A percentile compares a stretch with the other conserved stretches of the same genome.
Evolutionary conservation across 2,329 filamentous ascomycete genomes (phyloP).

Genomic region (Verticillium longisporum): DNA sequence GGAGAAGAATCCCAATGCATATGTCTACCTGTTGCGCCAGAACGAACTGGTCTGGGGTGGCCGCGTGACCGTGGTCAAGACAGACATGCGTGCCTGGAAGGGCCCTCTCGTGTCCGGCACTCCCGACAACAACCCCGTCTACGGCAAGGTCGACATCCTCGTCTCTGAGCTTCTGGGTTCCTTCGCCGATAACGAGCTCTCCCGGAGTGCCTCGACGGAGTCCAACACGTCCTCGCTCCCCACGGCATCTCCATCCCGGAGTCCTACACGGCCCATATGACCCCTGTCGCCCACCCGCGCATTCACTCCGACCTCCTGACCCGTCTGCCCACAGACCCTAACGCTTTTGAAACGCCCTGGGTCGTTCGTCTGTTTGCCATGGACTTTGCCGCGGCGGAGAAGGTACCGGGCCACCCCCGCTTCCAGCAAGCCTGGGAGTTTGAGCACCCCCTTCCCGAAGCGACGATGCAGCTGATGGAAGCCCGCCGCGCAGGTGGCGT

Average conservation of each 20-base stretch:
- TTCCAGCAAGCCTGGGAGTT: slow-evolving; percentile 80
- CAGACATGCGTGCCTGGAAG: slow-evolving; percentile 95
- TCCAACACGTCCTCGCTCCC: slow-evolving; percentile 76
- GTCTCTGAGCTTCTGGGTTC: slow-evolving; percentile 92
- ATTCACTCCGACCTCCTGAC: slow-evolving; percentile 73
- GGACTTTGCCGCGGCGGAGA: slow-evolving; percentile 68
- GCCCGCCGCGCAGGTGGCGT: slow-evolving; percentile 57
- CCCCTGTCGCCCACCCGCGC: slow-evolving; percentile 83
- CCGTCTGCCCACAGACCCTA: slow-evolving; percentile 53
- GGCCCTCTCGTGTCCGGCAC: slow-evolving; percentile 56
- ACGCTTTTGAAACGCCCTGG: slow-evolving; percentile 85
- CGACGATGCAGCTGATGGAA: slow-evolving; percentile 47
- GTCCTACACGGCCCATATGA: slow-evolving; percentile 88
- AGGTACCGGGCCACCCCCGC: slow-evolving; percentile 47
- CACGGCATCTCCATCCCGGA: slow-evolving; percentile 90
- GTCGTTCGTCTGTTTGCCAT: slow-evolving; percentile 89
- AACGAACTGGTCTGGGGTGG: slow-evolving; percentile 77
- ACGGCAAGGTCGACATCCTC: slow-evolving; percentile 78
- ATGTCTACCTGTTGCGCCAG: slow-evolving; percentile 82
- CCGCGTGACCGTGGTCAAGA: slow-evolving; percentile 81
- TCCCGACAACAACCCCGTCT: slow-evolving; percentile 34
- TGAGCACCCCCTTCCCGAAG: slow-evolving; percentile 61
- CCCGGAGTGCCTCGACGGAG: slow-evolving; percentile 95
- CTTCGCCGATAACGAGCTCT: slow-evolving; percentile 95
- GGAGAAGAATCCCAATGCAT: slow-evolving; percentile 98